Percentiles rank a stretch among this genome's conserved stretches.
These are phyloP conservation scores for Ceratobasidium theobromae DNA, from an alignment of 1,284 basidiomycete species.

Conservation along the genomic window DNA sequence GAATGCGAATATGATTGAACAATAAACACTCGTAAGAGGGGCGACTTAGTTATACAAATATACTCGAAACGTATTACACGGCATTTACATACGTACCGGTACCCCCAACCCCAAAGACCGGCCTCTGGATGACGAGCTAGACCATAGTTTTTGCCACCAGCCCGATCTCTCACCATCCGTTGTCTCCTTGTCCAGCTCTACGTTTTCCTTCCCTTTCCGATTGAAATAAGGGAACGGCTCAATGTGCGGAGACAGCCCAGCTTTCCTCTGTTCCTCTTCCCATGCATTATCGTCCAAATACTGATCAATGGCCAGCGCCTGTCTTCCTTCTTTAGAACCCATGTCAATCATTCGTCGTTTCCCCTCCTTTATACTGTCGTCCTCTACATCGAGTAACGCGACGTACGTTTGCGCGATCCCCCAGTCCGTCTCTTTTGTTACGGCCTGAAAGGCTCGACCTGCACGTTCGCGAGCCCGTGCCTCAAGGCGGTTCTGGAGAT, in stretches of 20 bases:
- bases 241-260: slow-evolving; percentile 33
- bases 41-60: too few species aligned
- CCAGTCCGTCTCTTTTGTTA: slow-evolving; percentile 70
- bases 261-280: slow-evolving; percentile 46
- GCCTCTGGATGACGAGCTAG: slow-evolving; percentile 5
- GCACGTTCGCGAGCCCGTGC: slow-evolving; percentile 56
- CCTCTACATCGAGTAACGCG: slow-evolving; percentile 51
- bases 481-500: slow-evolving; percentile 47
- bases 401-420: slow-evolving; percentile 65
- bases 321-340: slow-evolving; percentile 39
- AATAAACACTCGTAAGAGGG: background rate
- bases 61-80: too few species aligned
- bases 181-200: slow-evolving; percentile 2
- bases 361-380: slow-evolving; percentile 39
- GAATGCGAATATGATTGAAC: background rate
- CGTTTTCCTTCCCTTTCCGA: slow-evolving; percentile 19
- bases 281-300: slow-evolving; percentile 70
- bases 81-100: too few species aligned
- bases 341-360: slow-evolving; percentile 37
- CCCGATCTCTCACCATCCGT: background rate
- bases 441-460: slow-evolving; percentile 58
- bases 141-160: slow-evolving; percentile 19
- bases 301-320: slow-evolving; percentile 54
- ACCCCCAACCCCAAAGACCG: too few species aligned
- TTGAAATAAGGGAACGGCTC: slow-evolving; percentile 36